phyloP scores from a whole-genome alignment of 1,284 basidiomycete species.

The Inonotus obliquus region DNA sequence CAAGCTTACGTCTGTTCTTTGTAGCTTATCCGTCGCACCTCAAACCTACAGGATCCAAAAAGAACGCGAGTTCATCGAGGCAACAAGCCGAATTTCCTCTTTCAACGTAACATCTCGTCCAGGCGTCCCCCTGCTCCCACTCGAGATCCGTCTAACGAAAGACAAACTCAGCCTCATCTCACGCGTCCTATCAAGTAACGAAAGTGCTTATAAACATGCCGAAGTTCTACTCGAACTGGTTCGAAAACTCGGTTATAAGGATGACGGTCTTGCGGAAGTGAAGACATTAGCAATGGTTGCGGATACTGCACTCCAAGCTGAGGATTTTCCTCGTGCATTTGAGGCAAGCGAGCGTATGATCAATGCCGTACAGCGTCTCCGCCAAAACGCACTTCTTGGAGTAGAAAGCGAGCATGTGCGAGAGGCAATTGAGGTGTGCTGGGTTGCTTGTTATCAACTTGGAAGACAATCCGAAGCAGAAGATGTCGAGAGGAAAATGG shows the following conservation, averaged over 20 bases:
- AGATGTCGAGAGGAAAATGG: constrained; percentile 62
- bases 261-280: constrained; percentile 68
- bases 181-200: constrained; percentile 75
- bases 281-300: constrained; percentile 85
- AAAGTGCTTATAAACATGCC: constrained; percentile 83
- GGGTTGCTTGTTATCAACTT: constrained; percentile 83
- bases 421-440: constrained; percentile 76
- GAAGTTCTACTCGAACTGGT: constrained; percentile 87
- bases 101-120: constrained; percentile 74
- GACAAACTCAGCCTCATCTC: constrained; percentile 82
- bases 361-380: constrained; percentile 48
- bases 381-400: constrained; percentile 31
- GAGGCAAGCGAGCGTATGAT: constrained; percentile 74
- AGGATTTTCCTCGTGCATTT: constrained; percentile 72
- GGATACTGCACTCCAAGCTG: constrained; percentile 74
- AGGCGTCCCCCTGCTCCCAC: constrained; percentile 76
- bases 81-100: constrained; percentile 81
- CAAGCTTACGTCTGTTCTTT: not conserved
- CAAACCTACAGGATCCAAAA: constrained; percentile 55
- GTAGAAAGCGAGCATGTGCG: constrained; percentile 42
- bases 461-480: constrained; percentile 75
- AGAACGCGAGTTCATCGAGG: constrained; percentile 92
- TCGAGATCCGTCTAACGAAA: constrained; percentile 86
- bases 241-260: constrained; percentile 77
- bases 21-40: constrained; percentile 70